A percentile compares a stretch with the other conserved stretches of the same genome.
These are phyloP conservation scores for Sanghuangporus weigelae DNA, from an alignment of 1,284 basidiomycete genomes.

Conservation along the genomic window DNA sequence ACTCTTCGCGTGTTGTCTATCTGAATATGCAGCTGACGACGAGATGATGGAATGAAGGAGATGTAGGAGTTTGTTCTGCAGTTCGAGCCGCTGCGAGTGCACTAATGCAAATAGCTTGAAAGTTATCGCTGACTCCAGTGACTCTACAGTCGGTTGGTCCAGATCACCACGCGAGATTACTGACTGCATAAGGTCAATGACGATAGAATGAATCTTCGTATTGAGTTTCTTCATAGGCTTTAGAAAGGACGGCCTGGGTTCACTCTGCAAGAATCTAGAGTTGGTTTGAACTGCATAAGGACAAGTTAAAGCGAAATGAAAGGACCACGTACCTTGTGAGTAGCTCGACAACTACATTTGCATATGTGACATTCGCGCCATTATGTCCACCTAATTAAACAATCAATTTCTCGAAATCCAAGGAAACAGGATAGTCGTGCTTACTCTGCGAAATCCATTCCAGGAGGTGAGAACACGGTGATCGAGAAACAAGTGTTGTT, in stretches of 20 bases:
- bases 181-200: conserved; percentile 79
- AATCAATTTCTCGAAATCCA: conserved; percentile 3
- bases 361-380: conserved; percentile 55
- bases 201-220: conserved; percentile 61
- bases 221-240: conserved; percentile 58
- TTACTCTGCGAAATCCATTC: conserved; percentile 55
- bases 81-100: conserved; percentile 63
- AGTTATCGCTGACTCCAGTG: conserved; percentile 68
- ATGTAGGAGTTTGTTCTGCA: conserved; percentile 91
- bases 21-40: conserved; percentile 34
- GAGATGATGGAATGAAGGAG: conserved; percentile 84
- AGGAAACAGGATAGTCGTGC: conserved; percentile 19
- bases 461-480: conserved; percentile 52
- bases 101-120: conserved; percentile 74
- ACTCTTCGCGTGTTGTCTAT: conserved; percentile 23
- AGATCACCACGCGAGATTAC: conserved; percentile 79
- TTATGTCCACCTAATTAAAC: conserved; percentile 44
- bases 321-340: conserved; percentile 54
- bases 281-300: not conserved
- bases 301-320: not conserved
- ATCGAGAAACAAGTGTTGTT: conserved; percentile 53
- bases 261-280: conserved; percentile 67
- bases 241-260: conserved; percentile 48
- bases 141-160: conserved; percentile 50
- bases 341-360: conserved; percentile 68